Evolutionary conservation across 257 asterid genomes (phyloP), one percentile per base, ranked within the genome.

Genomic region (Galeopsis tetrahit): DNA sequence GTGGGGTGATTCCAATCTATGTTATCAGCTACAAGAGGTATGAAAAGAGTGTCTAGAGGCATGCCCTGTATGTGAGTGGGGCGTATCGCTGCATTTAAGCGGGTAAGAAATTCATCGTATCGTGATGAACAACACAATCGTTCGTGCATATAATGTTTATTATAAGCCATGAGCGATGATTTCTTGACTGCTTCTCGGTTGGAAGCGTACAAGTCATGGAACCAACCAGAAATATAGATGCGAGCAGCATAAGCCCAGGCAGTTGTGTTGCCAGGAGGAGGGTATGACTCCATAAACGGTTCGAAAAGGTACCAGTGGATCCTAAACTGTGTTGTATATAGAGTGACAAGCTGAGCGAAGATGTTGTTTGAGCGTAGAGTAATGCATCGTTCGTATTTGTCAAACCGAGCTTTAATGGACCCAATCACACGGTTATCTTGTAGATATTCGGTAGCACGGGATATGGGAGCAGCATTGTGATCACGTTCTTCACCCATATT

Each of bases 1-100:
- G 55, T 48, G 55, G 55, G 55, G 55, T 48, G 55, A 13, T 48
- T 5, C 55, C 55, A 48, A 48, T 48, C 55, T 48, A 48, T n/a
- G 55, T n/a, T 48, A 48, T 48, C 55, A 48, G 28, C 55, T 0
- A 48, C 4, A 48, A 48, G 21, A 48, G 55, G 55, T 48, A 48
- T 48, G 55, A 48, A 48, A 48, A 48, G 55, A 13, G 55, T 13
- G 55, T 48, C 55, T 48, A 13, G 8, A 48, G 28, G 55, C 4
- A 21, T 48, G 55, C 55, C 55, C 55, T 48, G 55, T 13, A 48
- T 48, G 55, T 48, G 55, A 48, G 55, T 48, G 1, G 28, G 55
- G 21, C 55, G 55, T 13, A 48, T 48, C 8, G 55, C 55, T 48
- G 28, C 55, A 48, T 48, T 48, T 48, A 13, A 48, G 21, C 55